phyloP scores from a whole-genome alignment of 306 rosid genomes.

The Canavalia gladiata region DNA sequence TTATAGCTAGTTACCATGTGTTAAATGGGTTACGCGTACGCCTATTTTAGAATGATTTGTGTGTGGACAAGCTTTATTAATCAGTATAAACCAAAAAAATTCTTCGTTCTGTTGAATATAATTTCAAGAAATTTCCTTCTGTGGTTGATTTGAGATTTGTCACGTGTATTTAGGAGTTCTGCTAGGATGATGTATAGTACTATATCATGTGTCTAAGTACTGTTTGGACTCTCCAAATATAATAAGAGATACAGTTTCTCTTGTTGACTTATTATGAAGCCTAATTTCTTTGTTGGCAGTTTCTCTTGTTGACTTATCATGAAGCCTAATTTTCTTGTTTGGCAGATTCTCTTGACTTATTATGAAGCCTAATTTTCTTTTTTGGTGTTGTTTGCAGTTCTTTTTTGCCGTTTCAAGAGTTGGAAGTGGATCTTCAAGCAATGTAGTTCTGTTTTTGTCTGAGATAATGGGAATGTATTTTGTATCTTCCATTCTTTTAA shows the following conservation, averaged over 20 bases:
- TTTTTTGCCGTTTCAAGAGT: constrained; percentile 98
- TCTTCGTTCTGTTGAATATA: not conserved
- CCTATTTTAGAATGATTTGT: constrained; percentile 16
- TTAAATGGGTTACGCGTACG: not conserved
- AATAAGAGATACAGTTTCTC: constrained; percentile 6
- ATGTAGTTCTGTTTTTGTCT: constrained; percentile 90
- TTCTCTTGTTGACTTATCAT: constrained; percentile 27
- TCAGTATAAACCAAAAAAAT: not conserved
- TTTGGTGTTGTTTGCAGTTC: constrained; percentile 65
- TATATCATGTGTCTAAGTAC: not conserved
- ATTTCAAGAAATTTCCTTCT: not conserved
- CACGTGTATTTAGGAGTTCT: not conserved
- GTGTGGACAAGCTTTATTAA: not conserved
- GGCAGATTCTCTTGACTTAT: constrained; percentile 22
- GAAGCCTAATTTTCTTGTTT: constrained; percentile 25
- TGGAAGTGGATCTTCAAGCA: constrained; percentile 99
- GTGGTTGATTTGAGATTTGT: constrained; percentile 22
- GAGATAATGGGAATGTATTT: constrained; percentile 99
- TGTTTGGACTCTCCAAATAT: constrained; percentile 1
- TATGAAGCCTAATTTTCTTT: not conserved
- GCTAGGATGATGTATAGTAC: not conserved
- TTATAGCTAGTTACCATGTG: not conserved
- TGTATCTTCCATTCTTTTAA: constrained; percentile 92
- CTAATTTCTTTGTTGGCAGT: constrained; percentile 6
- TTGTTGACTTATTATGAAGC: constrained; percentile 32